Conservation (phyloP, 306 rosid species). For the Trichosanthes truncata region DNA sequence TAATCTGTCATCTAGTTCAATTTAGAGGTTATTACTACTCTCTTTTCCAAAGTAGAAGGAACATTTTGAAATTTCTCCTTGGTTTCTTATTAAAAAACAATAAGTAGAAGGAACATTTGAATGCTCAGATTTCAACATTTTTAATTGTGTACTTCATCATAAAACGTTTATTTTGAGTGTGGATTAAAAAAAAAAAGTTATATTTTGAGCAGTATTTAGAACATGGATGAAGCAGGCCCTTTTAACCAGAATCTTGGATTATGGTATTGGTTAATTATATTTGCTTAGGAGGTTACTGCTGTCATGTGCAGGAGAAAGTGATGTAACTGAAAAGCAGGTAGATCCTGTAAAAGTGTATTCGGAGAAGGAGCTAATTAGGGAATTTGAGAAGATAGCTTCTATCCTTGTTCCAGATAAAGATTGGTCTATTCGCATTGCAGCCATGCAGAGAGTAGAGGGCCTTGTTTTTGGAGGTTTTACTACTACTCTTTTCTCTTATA, state of each 20-base stretch:
- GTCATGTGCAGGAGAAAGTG: conserved; percentile 57
- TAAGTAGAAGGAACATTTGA: background rate
- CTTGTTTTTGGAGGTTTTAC: conserved; percentile 86
- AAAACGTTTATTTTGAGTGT: background rate
- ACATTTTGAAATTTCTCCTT: background rate
- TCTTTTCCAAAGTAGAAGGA: background rate
- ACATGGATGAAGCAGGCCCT: background rate
- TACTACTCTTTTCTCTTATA: background rate
- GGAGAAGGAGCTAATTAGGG: conserved; percentile 88
- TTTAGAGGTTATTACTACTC: background rate
- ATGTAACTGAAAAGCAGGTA: conserved; percentile 44
- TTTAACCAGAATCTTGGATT: background rate
- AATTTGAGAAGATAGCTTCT: conserved; percentile 79
- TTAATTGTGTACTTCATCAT: background rate
- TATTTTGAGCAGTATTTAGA: background rate
- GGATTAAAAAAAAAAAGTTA: too few relatives aligned
- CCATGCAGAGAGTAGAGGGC: conserved; percentile 91
- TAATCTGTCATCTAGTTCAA: background rate
- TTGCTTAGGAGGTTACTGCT: conserved; percentile 17
- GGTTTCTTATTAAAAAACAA: too few relatives aligned
- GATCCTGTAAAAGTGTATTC: conserved; percentile 88
- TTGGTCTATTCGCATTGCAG: conserved; percentile 91
- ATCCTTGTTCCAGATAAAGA: conserved; percentile 97
- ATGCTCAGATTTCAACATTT: background rate
- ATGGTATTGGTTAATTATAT: background rate